These are phyloP conservation scores for Laetiporus sulphureus DNA, from an alignment of 1,284 basidiomycete species.

Conservation along the genomic window DNA sequence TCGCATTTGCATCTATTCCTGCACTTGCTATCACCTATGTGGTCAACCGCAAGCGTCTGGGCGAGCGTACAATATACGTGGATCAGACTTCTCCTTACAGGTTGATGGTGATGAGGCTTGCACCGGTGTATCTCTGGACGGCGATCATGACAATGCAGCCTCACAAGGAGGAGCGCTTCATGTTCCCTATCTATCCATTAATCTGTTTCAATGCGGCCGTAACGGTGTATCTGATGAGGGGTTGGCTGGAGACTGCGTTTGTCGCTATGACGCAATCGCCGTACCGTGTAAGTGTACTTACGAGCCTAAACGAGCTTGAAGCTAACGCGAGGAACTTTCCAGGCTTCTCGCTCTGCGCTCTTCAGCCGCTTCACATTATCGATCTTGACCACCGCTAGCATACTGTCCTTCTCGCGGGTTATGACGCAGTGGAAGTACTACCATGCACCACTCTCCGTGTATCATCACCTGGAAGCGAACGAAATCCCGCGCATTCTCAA, in stretches of 20 bases:
- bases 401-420: constrained; percentile 76
- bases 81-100: constrained; percentile 74
- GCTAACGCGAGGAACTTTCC: too few relatives aligned
- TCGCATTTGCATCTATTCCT: constrained; percentile 80
- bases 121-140: constrained; percentile 89
- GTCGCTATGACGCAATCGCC: constrained; percentile 75
- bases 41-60: constrained; percentile 77
- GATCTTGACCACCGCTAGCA: constrained; percentile 54
- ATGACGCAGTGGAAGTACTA: constrained; percentile 85
- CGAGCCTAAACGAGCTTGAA: too few relatives aligned
- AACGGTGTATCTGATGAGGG: constrained; percentile 73
- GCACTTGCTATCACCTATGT: constrained; percentile 71
- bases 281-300: constrained; percentile 72
- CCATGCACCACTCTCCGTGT: constrained; percentile 80
- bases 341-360: constrained; percentile 73
- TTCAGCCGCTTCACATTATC: constrained; percentile 76
- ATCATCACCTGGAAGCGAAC: constrained; percentile 64
- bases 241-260: constrained; percentile 79
- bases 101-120: constrained; percentile 68
- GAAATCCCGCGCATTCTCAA: constrained; percentile 83
- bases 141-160: constrained; percentile 74
- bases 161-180: constrained; percentile 98
- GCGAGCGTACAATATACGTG: constrained; percentile 44
- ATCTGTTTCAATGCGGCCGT: constrained; percentile 94
- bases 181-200: constrained; percentile 92